Evolutionary conservation across 2,329 filamentous ascomycete species (phyloP).

Genomic region (Alternaria viburni): DNA sequence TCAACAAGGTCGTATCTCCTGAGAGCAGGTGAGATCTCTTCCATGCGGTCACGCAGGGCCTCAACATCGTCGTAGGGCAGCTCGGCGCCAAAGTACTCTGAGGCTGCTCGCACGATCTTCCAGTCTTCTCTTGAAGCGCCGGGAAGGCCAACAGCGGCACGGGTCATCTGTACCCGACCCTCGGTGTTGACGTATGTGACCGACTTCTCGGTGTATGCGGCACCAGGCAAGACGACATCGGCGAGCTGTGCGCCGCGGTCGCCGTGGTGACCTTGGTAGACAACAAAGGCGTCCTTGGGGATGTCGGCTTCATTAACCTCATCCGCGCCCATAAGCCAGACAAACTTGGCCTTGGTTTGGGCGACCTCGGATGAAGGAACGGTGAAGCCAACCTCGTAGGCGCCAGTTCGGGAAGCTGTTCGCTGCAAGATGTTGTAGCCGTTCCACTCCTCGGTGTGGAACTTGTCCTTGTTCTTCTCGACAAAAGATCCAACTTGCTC

Average conservation of each 20-base stretch:
- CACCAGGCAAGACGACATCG: conserved; percentile 90
- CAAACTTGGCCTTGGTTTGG: conserved; percentile 86
- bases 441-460: conserved; percentile 90
- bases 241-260: conserved; percentile 91
- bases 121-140: conserved; percentile 94
- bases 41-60: conserved; percentile 88
- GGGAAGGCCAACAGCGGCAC: conserved; percentile 84
- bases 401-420: conserved; percentile 87
- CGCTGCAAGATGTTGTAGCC: conserved; percentile 97
- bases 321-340: conserved; percentile 96
- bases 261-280: conserved; percentile 98
- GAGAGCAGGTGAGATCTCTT: conserved; percentile 89
- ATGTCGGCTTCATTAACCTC: conserved; percentile 86
- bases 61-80: conserved; percentile 94
- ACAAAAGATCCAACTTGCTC: conserved; percentile 89
- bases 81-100: conserved; percentile 86
- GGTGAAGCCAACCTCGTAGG: conserved; percentile 95
- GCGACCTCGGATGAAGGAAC: conserved; percentile 82
- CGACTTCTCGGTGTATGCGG: conserved; percentile 95
- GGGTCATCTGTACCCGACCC: conserved; percentile 91
- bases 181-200: conserved; percentile 98
- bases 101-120: conserved; percentile 95
- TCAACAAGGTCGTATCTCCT: conserved; percentile 91
- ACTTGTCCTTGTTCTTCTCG: conserved; percentile 89
- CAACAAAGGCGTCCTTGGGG: conserved; percentile 92